Percentiles rank a stretch among this genome's conserved stretches.
These are phyloP conservation scores for Pseudocercospora macadamiae DNA, from an alignment of 2,329 filamentous ascomycete species.

Conservation along the genomic window DNA sequence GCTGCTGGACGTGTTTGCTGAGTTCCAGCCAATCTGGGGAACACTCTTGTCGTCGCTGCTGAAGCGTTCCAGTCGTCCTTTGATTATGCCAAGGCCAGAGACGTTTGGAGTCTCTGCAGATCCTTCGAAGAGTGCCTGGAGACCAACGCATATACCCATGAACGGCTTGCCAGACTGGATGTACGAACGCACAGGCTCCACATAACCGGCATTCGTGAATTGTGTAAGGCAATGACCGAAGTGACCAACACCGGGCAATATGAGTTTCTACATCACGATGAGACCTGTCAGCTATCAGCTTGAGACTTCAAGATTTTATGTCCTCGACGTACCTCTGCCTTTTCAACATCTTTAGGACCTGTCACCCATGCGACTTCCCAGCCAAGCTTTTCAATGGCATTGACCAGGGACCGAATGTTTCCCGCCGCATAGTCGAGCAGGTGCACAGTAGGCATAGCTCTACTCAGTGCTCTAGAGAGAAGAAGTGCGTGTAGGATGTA, in stretches of 20 bases:
- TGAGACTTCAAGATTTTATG: background rate
- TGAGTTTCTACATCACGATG: constrained; percentile 69
- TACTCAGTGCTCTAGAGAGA: background rate
- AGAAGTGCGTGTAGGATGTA: background rate
- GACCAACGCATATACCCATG: constrained; percentile 94
- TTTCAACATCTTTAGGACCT: constrained; percentile 78
- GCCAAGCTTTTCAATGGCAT: constrained; percentile 94
- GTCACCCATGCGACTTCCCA: constrained; percentile 92
- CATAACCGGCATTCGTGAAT: constrained; percentile 77
- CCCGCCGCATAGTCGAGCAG: constrained; percentile 91
- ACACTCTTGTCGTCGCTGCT: constrained; percentile 79
- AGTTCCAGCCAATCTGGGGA: constrained; percentile 99
- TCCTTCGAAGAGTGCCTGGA: constrained; percentile 86
- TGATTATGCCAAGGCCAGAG: constrained; percentile 75
- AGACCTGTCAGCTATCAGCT: constrained; percentile 39
- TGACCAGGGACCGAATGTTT: constrained; percentile 93
- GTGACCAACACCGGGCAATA: constrained; percentile 94
- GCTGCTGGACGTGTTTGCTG: constrained; percentile 65
- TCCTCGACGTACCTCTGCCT: constrained; percentile 69
- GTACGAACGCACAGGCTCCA: constrained; percentile 79
- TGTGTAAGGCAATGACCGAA: constrained; percentile 94
- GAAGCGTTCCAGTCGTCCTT: constrained; percentile 73
- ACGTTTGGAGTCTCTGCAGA: constrained; percentile 77
- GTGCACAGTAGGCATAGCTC: constrained; percentile 72
- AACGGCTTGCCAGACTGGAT: constrained; percentile 93